phyloP scores from a whole-genome alignment of 2,329 filamentous ascomycete species.

The Fusarium burgessii region DNA sequence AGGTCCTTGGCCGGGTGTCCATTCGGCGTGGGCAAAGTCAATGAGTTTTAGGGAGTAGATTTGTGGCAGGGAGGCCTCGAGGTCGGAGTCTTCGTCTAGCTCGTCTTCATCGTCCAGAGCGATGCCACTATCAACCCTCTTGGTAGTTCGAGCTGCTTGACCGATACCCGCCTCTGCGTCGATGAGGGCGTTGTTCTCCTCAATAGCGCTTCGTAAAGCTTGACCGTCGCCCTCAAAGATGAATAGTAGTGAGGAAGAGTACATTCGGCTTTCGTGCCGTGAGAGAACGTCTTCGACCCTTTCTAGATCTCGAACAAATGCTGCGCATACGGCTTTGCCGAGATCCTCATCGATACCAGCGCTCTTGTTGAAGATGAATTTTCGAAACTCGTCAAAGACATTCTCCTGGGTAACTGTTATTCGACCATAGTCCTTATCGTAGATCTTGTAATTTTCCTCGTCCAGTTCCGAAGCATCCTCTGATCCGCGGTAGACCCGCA shows the following conservation, averaged over 20 bases:
- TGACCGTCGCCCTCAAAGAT: conserved; percentile 73
- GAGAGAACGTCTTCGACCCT: conserved; percentile 66
- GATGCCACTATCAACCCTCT: conserved; percentile 68
- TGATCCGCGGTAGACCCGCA: conserved; percentile 71
- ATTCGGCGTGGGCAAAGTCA: conserved; percentile 94
- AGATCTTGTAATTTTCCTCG: conserved; percentile 68
- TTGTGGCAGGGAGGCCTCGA: conserved; percentile 65
- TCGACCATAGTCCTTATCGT: conserved; percentile 73
- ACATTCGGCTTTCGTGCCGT: conserved; percentile 71
- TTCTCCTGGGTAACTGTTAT: conserved; percentile 64
- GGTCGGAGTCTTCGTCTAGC: conserved; percentile 63
- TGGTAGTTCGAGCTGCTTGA: conserved; percentile 52
- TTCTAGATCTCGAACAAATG: conserved; percentile 66
- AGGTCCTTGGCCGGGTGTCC: conserved; percentile 82
- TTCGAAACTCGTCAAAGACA: conserved; percentile 64
- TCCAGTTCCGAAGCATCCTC: conserved; percentile 64
- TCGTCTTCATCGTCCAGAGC: conserved; percentile 59
- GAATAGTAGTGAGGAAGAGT: conserved; percentile 71
- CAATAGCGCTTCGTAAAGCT: conserved; percentile 63
- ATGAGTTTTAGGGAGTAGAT: conserved; percentile 89
- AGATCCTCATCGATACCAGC: conserved; percentile 71
- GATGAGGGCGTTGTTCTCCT: conserved; percentile 65
- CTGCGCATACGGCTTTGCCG: conserved; percentile 65
- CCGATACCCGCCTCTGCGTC: conserved; percentile 62
- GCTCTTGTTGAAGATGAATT: conserved; percentile 68